Percentiles rank a stretch among this genome's conserved stretches.
phyloP scores from a whole-genome alignment of 2,329 filamentous ascomycete genomes.

The Talaromyces amestolkiae region DNA sequence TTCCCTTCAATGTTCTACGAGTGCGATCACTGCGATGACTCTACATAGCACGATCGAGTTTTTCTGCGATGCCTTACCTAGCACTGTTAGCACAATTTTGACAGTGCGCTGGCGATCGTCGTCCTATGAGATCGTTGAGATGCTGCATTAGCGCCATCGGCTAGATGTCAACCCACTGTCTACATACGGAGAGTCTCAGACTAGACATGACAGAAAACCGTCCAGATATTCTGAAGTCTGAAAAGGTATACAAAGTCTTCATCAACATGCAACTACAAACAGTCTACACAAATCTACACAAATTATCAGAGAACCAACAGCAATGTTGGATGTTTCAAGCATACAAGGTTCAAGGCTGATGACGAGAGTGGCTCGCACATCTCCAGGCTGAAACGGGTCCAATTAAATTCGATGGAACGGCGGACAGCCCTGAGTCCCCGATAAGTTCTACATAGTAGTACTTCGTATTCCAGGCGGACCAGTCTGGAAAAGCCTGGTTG shows the following conservation, averaged over 20 bases:
- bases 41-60: too few relatives aligned
- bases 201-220: not conserved
- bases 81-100: not conserved
- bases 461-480: not conserved
- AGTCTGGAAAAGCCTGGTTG: not conserved
- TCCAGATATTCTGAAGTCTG: not conserved
- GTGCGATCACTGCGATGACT: not conserved
- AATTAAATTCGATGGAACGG: not conserved
- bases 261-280: not conserved
- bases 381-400: conserved; percentile 2
- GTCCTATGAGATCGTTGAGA: conserved; percentile 12
- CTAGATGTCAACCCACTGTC: not conserved
- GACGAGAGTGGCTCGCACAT: conserved; percentile 3
- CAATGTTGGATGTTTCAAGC: not conserved
- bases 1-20: not conserved
- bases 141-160: conserved; percentile 15
- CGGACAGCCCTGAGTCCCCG: not conserved
- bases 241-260: too few relatives aligned
- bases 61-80: not conserved
- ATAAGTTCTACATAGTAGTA: too few relatives aligned
- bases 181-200: too few relatives aligned
- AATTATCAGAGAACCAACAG: not conserved
- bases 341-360: not conserved
- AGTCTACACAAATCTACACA: not conserved
- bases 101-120: conserved; percentile 11